Evolutionary conservation across 768 basidiomycete genomes (phyloP), one percentile per base, ranked within the genome.

Genomic region (Amyloporia xantha): DNA sequence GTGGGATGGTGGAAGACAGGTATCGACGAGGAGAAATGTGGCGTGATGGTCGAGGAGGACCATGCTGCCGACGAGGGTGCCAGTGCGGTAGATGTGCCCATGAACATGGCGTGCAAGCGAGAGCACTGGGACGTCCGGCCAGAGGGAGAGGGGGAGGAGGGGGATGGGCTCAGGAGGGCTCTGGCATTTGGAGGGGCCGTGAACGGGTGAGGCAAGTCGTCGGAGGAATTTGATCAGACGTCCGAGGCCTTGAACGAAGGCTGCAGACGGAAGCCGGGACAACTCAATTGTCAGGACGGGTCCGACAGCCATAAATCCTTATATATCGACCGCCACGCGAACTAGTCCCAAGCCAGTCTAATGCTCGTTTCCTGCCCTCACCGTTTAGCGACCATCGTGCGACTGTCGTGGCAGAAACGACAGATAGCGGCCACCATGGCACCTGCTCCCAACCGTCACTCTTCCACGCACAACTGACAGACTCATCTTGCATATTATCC

Each of bases 151-250:
- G 47, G 39, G 38, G 36, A 38, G 47, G 47, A n/a, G 44, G 41
- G 4, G 20, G 44, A 28, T 19, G 30, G 44, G 19, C 28, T 35
- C 28, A 33, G 19, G 44, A 36, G 28, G 44, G 44, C 19, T 11
- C 5, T 35, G 15, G 44, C 44, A 54, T 53, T 27, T 43, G 51
- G 28, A 17, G 41, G 41, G 7, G 46, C 17, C 20, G 26, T 5
- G 47, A 27, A 36, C 33, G n/a, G 23, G 41, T n/a, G 39, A 41
- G 33, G 44, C 30, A 13, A 37, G 38, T 23, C 23, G 44, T 12
- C 41, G 41, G 48, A 23, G 26, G 35, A 39, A 44, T 25, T 44
- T 50, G 49, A 44, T 44, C 43, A 48, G 27, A 41, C 30, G 48
- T 42, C 48, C 27, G 37, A 12, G 28, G 30, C 30, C 30, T 33